phyloP scores from a whole-genome alignment of 2,329 filamentous ascomycete species.

The Ceratocystis cacaofunesta region DNA sequence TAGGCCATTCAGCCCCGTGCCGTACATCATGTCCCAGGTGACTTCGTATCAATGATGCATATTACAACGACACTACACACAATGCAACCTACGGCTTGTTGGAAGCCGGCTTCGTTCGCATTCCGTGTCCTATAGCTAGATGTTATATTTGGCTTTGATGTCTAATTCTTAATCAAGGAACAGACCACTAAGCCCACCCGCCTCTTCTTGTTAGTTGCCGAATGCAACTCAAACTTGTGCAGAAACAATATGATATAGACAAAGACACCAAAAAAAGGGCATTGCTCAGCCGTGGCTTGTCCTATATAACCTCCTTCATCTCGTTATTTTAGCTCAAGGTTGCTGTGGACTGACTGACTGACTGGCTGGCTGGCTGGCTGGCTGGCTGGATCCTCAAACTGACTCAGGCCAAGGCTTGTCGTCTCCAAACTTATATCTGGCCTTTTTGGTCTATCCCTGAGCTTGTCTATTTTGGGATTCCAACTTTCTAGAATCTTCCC shows the following conservation, averaged over 20 bases:
- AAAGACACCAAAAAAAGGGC: background rate
- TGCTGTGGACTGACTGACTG: background rate
- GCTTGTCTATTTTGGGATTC: slow-evolving; percentile 10
- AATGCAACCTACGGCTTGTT: too few relatives aligned
- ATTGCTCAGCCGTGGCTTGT: background rate
- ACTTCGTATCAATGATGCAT: background rate
- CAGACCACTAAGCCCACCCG: background rate
- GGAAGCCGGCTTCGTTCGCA: background rate
- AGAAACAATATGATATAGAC: background rate
- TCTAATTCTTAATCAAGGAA: background rate
- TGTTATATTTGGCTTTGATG: background rate
- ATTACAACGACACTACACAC: too few relatives aligned
- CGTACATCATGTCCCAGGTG: too few relatives aligned
- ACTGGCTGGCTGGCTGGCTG: background rate
- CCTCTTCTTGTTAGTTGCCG: background rate
- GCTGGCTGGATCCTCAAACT: background rate
- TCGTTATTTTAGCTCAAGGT: background rate
- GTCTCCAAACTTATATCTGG: slow-evolving; percentile 12
- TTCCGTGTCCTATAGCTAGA: background rate
- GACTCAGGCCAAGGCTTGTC: background rate
- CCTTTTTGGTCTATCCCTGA: slow-evolving; percentile 7
- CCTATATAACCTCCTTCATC: background rate
- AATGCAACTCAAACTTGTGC: background rate
- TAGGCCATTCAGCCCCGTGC: too few relatives aligned
- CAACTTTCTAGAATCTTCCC: slow-evolving; percentile 15